A percentile compares a stretch with the other conserved stretches of the same genome.
Conservation (phyloP, 352 stramenopile species). For the Globisporangium viniferum region DNA sequence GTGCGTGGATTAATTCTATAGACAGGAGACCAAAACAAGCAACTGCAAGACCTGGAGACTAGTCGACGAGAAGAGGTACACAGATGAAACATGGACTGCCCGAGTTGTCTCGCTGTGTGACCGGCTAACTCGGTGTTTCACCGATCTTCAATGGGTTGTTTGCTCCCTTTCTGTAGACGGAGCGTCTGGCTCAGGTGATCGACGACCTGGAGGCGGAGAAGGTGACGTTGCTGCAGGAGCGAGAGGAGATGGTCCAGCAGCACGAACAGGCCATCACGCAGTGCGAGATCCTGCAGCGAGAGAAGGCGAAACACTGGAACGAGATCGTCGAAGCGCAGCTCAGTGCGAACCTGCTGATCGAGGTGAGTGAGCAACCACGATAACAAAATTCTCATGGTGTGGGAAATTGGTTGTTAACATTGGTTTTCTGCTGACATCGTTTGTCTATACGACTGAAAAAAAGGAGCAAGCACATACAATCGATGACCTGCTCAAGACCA, state of each 20-base stretch:
- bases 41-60: slow-evolving; percentile 56
- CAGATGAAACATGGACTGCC: neutral
- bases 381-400: neutral
- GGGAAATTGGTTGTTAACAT: slow-evolving; percentile 6
- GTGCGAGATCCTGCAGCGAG: slow-evolving; percentile 50
- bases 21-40: slow-evolving; percentile 63
- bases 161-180: slow-evolving; percentile 16
- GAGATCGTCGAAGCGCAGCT: slow-evolving; percentile 69
- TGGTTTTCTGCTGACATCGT: neutral
- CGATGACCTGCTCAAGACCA: slow-evolving; percentile 59
- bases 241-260: slow-evolving; percentile 35
- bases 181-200: slow-evolving; percentile 31
- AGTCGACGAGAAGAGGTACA: slow-evolving; percentile 41
- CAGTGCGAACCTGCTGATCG: slow-evolving; percentile 71
- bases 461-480: slow-evolving; percentile 78
- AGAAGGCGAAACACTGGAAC: slow-evolving; percentile 69
- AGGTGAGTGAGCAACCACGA: slow-evolving; percentile 30
- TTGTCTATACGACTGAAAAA: neutral
- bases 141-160: neutral
- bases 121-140: too few relatives aligned
- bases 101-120: neutral
- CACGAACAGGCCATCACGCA: slow-evolving; percentile 45
- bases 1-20: slow-evolving; percentile 13
- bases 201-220: slow-evolving; percentile 37
- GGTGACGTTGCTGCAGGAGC: slow-evolving; percentile 32